Evolutionary conservation across 2,329 filamentous ascomycete genomes (phyloP), one percentile per base, ranked within the genome.

Genomic region (Aspergillus brunneoviolaceus): DNA sequence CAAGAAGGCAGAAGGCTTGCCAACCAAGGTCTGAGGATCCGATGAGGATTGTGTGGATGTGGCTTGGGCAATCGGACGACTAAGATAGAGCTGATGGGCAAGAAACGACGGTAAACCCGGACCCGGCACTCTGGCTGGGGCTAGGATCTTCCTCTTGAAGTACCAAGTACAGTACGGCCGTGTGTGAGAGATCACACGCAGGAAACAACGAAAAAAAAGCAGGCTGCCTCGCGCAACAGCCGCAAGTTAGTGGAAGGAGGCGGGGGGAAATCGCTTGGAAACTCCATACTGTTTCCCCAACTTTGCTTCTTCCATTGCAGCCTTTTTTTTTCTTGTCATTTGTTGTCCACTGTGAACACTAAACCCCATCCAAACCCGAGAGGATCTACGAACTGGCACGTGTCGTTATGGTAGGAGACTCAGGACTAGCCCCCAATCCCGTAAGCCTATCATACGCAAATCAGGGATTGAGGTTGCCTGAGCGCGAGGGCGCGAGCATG

Each of bases 371-470:
- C 2, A 23, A 23, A 53, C 60, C 23, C 52, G 29, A 52, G 42
- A 60, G 59, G 65, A 66, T 67, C 65, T 58, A 66, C 63, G 57
- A 62, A 63, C 64, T 51, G 56, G 64, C 65, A 67, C 64, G 65
- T 67, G 65, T 63, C 54, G 53, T 59, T 33, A 62, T 55, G 55
- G 62, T 47, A 51, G 52, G 35, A 16, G 35, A n/a, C 33, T 35
- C 33, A 35, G 27, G 27, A 49, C 55, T 51, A 55, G 57, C 51
- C 29, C 27, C 57, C 56, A 54, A 51, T 52, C 50, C 49, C 45
- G 35, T 50, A 55, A 61, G 57, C 59, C 59, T 58, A 60, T 63
- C 52, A 57, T 27, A 49, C 25, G 21, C 35, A 29, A 49, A 47
- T 55, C 53, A 55, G 45, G 42, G 53, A 55, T 55, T 45, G 53